A percentile compares a stretch with the other conserved stretches of the same genome.
These are phyloP conservation scores for Mortierella claussenii DNA, from an alignment of 192 early-diverging fungal genomes.

Conservation along the genomic window DNA sequence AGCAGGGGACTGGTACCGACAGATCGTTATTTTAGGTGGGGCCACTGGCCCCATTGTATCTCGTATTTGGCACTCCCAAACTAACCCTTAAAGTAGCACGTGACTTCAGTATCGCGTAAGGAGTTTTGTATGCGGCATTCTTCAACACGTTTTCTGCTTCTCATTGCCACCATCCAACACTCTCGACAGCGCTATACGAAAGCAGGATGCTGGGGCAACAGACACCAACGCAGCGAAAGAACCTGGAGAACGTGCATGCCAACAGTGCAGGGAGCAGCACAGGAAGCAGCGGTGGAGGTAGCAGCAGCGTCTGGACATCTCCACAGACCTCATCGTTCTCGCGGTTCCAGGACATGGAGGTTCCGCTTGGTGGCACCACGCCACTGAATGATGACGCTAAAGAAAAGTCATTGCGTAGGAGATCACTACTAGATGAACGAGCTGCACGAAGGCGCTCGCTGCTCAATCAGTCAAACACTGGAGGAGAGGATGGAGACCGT, in stretches of 20 bases:
- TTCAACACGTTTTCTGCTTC: background rate
- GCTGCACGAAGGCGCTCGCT: constrained; percentile 37
- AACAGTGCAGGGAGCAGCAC: background rate
- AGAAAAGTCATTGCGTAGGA: constrained; percentile 42
- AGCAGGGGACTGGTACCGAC: too few relatives aligned
- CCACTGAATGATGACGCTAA: constrained; percentile 52
- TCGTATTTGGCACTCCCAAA: too few relatives aligned
- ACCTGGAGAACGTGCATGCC: constrained; percentile 13
- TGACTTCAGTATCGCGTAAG: too few relatives aligned
- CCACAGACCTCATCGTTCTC: constrained; percentile 34
- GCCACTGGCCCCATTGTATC: too few relatives aligned
- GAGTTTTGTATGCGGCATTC: too few relatives aligned
- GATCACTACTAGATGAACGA: constrained; percentile 43
- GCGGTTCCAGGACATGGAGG: constrained; percentile 44
- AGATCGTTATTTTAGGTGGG: too few relatives aligned
- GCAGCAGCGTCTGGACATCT: constrained; percentile 5
- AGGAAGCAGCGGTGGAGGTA: background rate
- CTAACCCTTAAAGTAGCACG: too few relatives aligned
- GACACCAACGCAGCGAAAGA: constrained; percentile 17
- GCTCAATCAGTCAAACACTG: constrained; percentile 7
- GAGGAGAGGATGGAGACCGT: constrained; percentile 18
- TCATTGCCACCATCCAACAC: background rate
- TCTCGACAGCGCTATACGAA: background rate
- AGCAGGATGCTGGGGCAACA: constrained; percentile 38
- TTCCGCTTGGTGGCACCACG: constrained; percentile 44